Percentiles rank a stretch among this genome's conserved stretches.
These are phyloP conservation scores for Phalaenopsis aphrodite DNA, from an alignment of 106 monocot species.

Conservation along the genomic window DNA sequence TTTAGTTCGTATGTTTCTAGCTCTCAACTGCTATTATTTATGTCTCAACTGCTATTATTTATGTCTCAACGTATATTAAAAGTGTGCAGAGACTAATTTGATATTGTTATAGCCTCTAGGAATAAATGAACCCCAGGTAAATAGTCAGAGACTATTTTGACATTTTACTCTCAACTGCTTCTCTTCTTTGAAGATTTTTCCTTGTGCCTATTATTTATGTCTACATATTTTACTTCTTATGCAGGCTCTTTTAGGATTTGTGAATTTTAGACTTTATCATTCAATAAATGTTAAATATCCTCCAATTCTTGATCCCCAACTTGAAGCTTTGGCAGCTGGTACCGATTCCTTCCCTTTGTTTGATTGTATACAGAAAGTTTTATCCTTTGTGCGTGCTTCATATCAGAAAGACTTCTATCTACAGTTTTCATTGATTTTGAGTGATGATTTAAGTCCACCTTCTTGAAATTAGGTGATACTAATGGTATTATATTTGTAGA, in stretches of 20 bases:
- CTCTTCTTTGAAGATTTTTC: background rate
- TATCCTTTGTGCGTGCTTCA: background rate
- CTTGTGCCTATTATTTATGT: background rate
- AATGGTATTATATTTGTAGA: slow-evolving; percentile 32
- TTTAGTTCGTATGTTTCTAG: no score
- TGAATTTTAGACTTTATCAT: slow-evolving; percentile 93
- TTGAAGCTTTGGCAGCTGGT: slow-evolving; percentile 97
- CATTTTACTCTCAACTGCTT: background rate
- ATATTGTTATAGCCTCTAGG: no score
- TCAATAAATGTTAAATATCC: slow-evolving; percentile 88
- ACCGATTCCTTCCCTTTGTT: slow-evolving; percentile 16
- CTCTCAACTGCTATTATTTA: no score
- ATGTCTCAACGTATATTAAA: no score
- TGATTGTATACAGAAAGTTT: background rate
- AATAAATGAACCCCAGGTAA: no score
- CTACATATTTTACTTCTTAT: slow-evolving; percentile 10
- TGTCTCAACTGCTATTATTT: no score
- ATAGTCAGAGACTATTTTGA: no score
- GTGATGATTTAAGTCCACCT: background rate
- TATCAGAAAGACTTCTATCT: background rate
- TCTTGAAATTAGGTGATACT: background rate
- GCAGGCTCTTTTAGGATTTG: slow-evolving; percentile 93
- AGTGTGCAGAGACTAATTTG: no score
- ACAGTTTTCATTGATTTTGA: background rate
- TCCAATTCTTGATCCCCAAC: slow-evolving; percentile 78